Evolutionary conservation across 1,284 basidiomycete genomes (phyloP).

Genomic region (Sanghuangporus sanghuang): DNA sequence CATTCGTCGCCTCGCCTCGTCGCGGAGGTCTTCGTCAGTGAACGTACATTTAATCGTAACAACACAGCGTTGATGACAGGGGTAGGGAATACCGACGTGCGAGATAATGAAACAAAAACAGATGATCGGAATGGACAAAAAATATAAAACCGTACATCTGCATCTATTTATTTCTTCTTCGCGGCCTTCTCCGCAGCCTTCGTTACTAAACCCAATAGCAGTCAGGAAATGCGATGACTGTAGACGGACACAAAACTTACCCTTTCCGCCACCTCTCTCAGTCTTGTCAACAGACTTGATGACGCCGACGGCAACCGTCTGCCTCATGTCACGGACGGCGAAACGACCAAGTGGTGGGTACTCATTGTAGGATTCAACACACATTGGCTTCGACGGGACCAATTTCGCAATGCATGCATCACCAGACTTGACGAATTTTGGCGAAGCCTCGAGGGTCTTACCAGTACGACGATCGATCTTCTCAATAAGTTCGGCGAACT

Average conservation of each 20-base stretch:
- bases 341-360: conserved; percentile 99
- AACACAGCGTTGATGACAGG: conserved; percentile 29
- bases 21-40: conserved; percentile 38
- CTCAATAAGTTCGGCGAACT: conserved; percentile 96
- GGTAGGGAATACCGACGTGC: conserved; percentile 30
- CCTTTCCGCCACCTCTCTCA: conserved; percentile 82
- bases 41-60: conserved; percentile 36
- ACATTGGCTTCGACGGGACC: conserved; percentile 95
- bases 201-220: conserved; percentile 53
- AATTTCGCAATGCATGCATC: conserved; percentile 98
- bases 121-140: conserved; percentile 40
- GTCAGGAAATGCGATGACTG: conserved; percentile 12
- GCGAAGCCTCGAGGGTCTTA: conserved; percentile 82
- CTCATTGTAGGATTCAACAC: conserved; percentile 95
- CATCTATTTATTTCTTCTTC: conserved; percentile 86
- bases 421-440: conserved; percentile 98
- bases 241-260: conserved; percentile 34
- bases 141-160: conserved; percentile 35
- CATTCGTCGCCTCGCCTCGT: conserved; percentile 20
- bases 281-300: conserved; percentile 96
- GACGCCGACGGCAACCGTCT: conserved; percentile 96
- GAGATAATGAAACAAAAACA: conserved; percentile 28
- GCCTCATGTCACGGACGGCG: conserved; percentile 97
- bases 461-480: conserved; percentile 99
- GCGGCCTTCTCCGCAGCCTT: conserved; percentile 94